Evolutionary conservation across 2,329 filamentous ascomycete genomes (phyloP).

Genomic region (Bretziella fagacearum): DNA sequence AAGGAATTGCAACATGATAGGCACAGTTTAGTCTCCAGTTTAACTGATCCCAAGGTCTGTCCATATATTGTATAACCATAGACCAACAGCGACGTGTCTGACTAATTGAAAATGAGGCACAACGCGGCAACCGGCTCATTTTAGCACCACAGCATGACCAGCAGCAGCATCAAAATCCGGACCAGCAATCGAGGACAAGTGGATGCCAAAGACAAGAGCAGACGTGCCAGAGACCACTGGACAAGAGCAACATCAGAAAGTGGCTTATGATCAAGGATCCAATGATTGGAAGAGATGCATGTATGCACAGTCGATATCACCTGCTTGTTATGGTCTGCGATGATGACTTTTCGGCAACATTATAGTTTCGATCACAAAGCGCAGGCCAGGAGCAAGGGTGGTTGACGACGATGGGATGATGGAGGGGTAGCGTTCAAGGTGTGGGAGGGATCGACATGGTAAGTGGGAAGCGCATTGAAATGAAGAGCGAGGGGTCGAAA

Average conservation of each 20-base stretch:
- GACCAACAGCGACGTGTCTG: too few relatives aligned
- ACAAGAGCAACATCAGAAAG: constrained; percentile 8
- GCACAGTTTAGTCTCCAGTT: too few relatives aligned
- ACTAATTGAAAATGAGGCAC: too few relatives aligned
- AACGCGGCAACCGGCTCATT: too few relatives aligned
- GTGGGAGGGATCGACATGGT: constrained; percentile 13
- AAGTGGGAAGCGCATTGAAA: constrained; percentile 13
- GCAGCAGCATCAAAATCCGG: too few relatives aligned
- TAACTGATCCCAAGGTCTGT: too few relatives aligned
- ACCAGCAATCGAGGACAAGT: too few relatives aligned
- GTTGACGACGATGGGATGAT: constrained; percentile 2
- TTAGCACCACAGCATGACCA: too few relatives aligned
- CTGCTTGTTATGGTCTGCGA: not conserved
- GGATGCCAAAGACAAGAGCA: too few relatives aligned
- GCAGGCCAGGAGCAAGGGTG: constrained; percentile 10
- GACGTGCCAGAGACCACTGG: constrained; percentile 11
- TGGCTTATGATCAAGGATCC: constrained; percentile 1
- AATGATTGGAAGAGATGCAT: not conserved
- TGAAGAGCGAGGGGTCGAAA: constrained; percentile 14
- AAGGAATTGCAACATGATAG: too few relatives aligned
- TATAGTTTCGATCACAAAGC: not conserved
- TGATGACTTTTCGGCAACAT: not conserved
- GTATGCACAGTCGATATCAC: not conserved
- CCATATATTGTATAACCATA: too few relatives aligned
- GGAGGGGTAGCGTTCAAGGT: constrained; percentile 11